Evolutionary conservation across 805 yeast species (phyloP).

Genomic region (Zygosaccharomyces kombuchaensis): DNA sequence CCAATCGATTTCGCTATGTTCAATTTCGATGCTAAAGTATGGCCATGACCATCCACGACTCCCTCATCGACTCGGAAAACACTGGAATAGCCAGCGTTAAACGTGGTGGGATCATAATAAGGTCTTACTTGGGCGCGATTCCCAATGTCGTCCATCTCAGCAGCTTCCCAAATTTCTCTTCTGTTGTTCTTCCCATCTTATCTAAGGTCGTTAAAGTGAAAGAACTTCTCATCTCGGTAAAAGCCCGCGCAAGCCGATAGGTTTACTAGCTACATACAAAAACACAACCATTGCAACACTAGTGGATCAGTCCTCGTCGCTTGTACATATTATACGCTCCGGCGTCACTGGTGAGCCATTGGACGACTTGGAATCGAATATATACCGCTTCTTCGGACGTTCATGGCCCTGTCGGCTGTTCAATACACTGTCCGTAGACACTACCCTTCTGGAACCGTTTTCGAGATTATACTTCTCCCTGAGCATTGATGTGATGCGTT

Average conservation of each 20-base stretch:
- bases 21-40: slow-evolving; percentile 38
- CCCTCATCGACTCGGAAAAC: slow-evolving; percentile 60
- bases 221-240: not conserved
- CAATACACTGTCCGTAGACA: slow-evolving; percentile 3
- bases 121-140: slow-evolving; percentile 47
- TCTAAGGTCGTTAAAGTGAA: not conserved
- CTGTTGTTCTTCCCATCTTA: not conserved
- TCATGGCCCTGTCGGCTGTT: not conserved
- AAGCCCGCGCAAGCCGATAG: slow-evolving; percentile 1
- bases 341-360: slow-evolving; percentile 3
- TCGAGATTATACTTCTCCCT: slow-evolving; percentile 3
- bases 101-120: slow-evolving; percentile 63
- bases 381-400: not conserved
- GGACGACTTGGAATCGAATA: not conserved
- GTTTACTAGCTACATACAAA: slow-evolving; percentile 4
- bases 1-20: slow-evolving; percentile 31
- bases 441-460: slow-evolving; percentile 4
- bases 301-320: slow-evolving; percentile 1
- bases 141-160: slow-evolving; percentile 12
- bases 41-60: slow-evolving; percentile 46
- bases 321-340: not conserved
- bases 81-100: slow-evolving; percentile 60
- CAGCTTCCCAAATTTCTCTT: not conserved
- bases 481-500: slow-evolving; percentile 4
- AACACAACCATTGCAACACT: not conserved